These are phyloP conservation scores for Candida wancherniae DNA, from an alignment of 805 yeast species.

Conservation along the genomic window DNA sequence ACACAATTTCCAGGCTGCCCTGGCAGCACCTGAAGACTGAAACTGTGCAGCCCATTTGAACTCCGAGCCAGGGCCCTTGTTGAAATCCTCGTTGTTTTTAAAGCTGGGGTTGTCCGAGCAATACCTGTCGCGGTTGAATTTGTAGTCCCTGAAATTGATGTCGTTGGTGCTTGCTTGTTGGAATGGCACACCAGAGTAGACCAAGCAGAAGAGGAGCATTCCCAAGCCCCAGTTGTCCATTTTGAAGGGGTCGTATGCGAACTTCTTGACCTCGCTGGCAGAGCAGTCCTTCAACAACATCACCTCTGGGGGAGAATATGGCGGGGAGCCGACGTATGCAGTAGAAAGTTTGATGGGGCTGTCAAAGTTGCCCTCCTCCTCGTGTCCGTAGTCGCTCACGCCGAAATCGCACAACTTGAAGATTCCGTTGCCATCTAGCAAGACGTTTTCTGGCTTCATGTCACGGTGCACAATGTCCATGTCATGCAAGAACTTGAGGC, in stretches of 20 bases:
- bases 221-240: slow-evolving; percentile 77
- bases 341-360: slow-evolving; percentile 38
- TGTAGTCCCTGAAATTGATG: slow-evolving; percentile 52
- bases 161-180: slow-evolving; percentile 45
- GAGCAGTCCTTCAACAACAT: slow-evolving; percentile 42
- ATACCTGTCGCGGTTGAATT: slow-evolving; percentile 42
- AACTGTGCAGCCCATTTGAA: slow-evolving; percentile 63
- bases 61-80: slow-evolving; percentile 65
- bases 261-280: slow-evolving; percentile 27
- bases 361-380: slow-evolving; percentile 43
- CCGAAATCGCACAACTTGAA: slow-evolving; percentile 76
- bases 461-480: slow-evolving; percentile 68
- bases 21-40: slow-evolving; percentile 54
- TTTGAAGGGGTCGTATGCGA: slow-evolving; percentile 57
- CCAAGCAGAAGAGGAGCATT: slow-evolving; percentile 56
- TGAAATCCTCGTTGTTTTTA: slow-evolving; percentile 39
- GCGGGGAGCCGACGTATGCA: slow-evolving; percentile 71
- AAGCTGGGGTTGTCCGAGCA: slow-evolving; percentile 44
- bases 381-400: slow-evolving; percentile 62
- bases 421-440: slow-evolving; percentile 55
- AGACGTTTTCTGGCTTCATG: slow-evolving; percentile 68
- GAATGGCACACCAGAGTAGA: slow-evolving; percentile 60
- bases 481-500: slow-evolving; percentile 58
- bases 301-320: slow-evolving; percentile 77
- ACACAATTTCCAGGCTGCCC: slow-evolving; percentile 70